A percentile compares a stretch with the other conserved stretches of the same genome.
Conservation (phyloP, 352 stramenopile genomes). For the Elongisporangium prolatum region DNA sequence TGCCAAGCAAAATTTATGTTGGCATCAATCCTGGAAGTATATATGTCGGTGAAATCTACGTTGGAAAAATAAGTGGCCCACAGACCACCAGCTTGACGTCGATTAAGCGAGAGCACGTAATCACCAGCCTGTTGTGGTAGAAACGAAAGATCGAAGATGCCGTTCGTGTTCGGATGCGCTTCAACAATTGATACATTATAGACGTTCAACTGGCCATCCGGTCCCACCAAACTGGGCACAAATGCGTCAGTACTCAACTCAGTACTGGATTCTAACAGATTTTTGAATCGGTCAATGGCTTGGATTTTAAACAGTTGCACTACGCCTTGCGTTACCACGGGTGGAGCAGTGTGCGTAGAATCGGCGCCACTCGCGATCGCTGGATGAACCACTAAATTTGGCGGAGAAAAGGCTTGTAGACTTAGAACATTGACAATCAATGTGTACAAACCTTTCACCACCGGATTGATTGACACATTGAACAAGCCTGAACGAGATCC, state of each 20-base stretch:
- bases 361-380: constrained; percentile 55
- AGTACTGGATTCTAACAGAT: constrained; percentile 81
- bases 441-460: constrained; percentile 62
- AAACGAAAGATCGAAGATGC: constrained; percentile 80
- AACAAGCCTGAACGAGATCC: constrained; percentile 61
- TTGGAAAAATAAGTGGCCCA: constrained; percentile 89
- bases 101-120: constrained; percentile 76
- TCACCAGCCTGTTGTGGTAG: constrained; percentile 67
- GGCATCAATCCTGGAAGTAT: constrained; percentile 73
- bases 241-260: constrained; percentile 53
- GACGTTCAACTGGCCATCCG: constrained; percentile 11
- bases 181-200: constrained; percentile 52
- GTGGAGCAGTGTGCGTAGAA: constrained; percentile 73
- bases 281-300: constrained; percentile 89
- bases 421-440: constrained; percentile 49
- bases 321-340: constrained; percentile 78
- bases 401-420: constrained; percentile 54
- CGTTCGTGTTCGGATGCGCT: constrained; percentile 79
- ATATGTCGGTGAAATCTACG: constrained; percentile 78
- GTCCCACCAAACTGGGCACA: constrained; percentile 49
- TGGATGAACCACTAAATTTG: constrained; percentile 75
- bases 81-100: constrained; percentile 83
- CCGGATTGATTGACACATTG: constrained; percentile 79
- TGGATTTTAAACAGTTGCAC: constrained; percentile 83
- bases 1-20: constrained; percentile 87